Percentiles rank a stretch among this genome's conserved stretches.
Evolutionary conservation across 176 grass and related monocot genomes (phyloP).

Genomic region (Pharus latifolius): DNA sequence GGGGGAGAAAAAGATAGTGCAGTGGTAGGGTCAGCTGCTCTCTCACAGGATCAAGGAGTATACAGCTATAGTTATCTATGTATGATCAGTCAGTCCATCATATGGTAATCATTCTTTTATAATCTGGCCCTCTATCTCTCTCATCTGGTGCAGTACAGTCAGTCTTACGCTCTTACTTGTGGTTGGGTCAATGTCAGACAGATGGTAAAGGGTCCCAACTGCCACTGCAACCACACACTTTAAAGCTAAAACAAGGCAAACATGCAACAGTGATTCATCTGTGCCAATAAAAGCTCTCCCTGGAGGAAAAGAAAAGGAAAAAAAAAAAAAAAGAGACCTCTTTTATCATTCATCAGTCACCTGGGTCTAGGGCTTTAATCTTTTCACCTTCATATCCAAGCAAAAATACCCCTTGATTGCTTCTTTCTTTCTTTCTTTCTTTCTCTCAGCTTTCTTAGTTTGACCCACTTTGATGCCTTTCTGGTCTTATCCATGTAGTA

Average conservation of each 20-base stretch:
- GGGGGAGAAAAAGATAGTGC: neutral
- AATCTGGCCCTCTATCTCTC: neutral
- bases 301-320: neutral
- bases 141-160: neutral
- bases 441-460: neutral
- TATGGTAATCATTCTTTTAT: slow-evolving; percentile 37
- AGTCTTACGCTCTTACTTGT: neutral
- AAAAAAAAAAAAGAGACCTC: neutral
- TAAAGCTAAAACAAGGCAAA: slow-evolving; percentile 1
- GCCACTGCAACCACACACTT: neutral
- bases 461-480: neutral
- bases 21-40: neutral
- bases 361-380: neutral
- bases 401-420: neutral
- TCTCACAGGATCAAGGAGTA: too few species aligned
- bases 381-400: neutral
- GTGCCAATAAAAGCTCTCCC: neutral
- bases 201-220: neutral
- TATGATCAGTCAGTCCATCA: slow-evolving; percentile 12
- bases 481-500: neutral
- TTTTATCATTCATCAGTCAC: neutral
- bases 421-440: neutral
- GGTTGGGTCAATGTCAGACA: neutral
- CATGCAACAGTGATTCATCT: neutral
- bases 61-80: too few species aligned